These are phyloP conservation scores for Trichoderma semiorbis DNA, from an alignment of 2,329 filamentous ascomycete species.

Conservation along the genomic window DNA sequence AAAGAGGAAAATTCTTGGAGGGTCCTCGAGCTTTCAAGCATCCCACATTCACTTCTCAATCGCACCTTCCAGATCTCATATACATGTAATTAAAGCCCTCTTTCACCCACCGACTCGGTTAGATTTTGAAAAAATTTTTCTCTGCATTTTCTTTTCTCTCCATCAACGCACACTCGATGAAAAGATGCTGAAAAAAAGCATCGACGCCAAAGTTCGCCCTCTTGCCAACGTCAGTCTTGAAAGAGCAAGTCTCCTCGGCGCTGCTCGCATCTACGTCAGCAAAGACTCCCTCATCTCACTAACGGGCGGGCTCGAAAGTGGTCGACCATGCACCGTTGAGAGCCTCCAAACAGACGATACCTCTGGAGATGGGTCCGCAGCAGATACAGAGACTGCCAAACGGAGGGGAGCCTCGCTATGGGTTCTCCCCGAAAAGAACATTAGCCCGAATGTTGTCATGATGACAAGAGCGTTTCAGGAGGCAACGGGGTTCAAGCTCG, in stretches of 20 bases:
- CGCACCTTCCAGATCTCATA: not conserved
- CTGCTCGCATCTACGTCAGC: conserved; percentile 47
- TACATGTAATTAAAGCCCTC: not conserved
- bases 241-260: conserved; percentile 41
- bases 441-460: conserved; percentile 66
- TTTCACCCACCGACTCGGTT: not conserved
- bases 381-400: not conserved
- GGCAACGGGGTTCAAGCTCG: conserved; percentile 67
- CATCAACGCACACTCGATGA: not conserved
- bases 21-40: not conserved
- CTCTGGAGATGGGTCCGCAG: conserved; percentile 14
- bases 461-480: conserved; percentile 72
- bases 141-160: not conserved
- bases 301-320: conserved; percentile 42
- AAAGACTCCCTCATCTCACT: conserved; percentile 45
- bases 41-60: not conserved
- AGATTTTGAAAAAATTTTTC: not conserved
- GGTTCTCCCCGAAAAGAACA: conserved; percentile 53
- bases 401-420: conserved; percentile 48
- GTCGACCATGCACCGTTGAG: conserved; percentile 42
- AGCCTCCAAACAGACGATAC: conserved; percentile 25
- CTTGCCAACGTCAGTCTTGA: conserved; percentile 41
- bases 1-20: conserved; percentile 10
- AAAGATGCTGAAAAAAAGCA: conserved; percentile 34
- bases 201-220: conserved; percentile 42